Base-by-base conservation (phyloP, 192 early-diverging fungal species). In the Linnemannia schmuckeri region DNA sequence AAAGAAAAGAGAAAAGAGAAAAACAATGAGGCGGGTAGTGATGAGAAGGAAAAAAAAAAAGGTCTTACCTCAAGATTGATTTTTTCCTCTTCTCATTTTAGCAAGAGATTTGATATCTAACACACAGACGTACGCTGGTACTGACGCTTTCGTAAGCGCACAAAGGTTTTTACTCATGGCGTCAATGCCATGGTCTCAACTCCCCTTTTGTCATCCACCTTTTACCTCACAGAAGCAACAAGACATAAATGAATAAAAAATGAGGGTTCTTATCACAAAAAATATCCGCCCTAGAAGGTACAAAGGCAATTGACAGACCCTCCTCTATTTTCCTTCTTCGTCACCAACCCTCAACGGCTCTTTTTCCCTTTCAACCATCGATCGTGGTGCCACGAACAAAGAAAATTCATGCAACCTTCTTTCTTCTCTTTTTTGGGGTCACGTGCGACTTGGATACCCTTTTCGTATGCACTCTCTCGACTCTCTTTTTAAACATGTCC, bases 1-100 rank as follows among this genome's bases (percentile, higher is more conserved):
- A 35, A n/a, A 74, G 38, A 74, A 54, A 78, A 18, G 35, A 79
- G 47, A 37, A 47, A 54, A 78, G 33, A 71, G 41, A 24, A 17
- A 30, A 54, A 22, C 22, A 46, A n/a, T 12, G 46, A 80, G 69
- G 18, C 27, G 1, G 38, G 0, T 20, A 52, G 49, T 18, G 5
- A 20, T 3, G 5, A 20, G 18, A 22, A 18, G 20, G 20, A 52
- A 52, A 52, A 52, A 52, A 52, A 52, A 52, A 52, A 52, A 52
- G 18, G 49, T 52, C 49, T 52, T 18, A 52, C 49, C 17, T 22
- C 0, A 22, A 17, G 15, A 49, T 49, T 20, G 12, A 10, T 52
- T 5, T 52, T 5, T 52, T 52, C 2, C 49, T 52, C 3, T 15
- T 44, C 9, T 44, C 42, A 4, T 44, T 44, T 49, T 10, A 47